These are phyloP conservation scores for Trifolium subterraneum DNA, from an alignment of 306 rosid genomes.

Conservation along the genomic window DNA sequence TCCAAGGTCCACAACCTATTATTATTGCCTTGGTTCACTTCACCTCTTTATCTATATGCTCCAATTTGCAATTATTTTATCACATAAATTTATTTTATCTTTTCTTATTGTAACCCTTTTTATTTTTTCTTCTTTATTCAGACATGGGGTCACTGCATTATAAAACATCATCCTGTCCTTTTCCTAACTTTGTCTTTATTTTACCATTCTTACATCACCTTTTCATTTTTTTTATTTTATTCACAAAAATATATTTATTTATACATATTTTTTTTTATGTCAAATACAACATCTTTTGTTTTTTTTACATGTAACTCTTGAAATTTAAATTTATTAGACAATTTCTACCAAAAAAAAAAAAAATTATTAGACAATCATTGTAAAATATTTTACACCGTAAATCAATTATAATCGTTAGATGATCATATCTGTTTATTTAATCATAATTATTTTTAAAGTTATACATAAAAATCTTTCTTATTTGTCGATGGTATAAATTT, in stretches of 20 bases:
- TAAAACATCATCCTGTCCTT: slow-evolving; percentile 52
- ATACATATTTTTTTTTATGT: not conserved
- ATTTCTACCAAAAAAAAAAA: no score
- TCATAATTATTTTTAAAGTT: no score
- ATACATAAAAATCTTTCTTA: no score
- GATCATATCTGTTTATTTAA: no score
- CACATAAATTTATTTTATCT: not conserved
- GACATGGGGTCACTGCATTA: slow-evolving; percentile 60
- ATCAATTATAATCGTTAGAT: no score
- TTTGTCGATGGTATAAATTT: no score
- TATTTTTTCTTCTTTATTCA: not conserved
- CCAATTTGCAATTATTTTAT: slow-evolving; percentile 61
- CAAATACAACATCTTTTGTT: not conserved
- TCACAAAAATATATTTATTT: not conserved
- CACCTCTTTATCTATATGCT: slow-evolving; percentile 38
- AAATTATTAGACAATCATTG: no score
- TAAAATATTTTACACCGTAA: no score
- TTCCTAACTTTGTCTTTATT: slow-evolving; percentile 72
- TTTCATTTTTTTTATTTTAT: slow-evolving; percentile 4
- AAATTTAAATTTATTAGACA: no score
- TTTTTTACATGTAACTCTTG: not conserved
- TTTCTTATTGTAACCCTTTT: not conserved
- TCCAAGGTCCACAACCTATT: slow-evolving; percentile 36
- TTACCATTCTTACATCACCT: slow-evolving; percentile 47
- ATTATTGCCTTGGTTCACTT: slow-evolving; percentile 51